A percentile compares a stretch with the other conserved stretches of the same genome.
phyloP scores from a whole-genome alignment of 345 rosid genomes.

The Pugionium dolabratum region DNA sequence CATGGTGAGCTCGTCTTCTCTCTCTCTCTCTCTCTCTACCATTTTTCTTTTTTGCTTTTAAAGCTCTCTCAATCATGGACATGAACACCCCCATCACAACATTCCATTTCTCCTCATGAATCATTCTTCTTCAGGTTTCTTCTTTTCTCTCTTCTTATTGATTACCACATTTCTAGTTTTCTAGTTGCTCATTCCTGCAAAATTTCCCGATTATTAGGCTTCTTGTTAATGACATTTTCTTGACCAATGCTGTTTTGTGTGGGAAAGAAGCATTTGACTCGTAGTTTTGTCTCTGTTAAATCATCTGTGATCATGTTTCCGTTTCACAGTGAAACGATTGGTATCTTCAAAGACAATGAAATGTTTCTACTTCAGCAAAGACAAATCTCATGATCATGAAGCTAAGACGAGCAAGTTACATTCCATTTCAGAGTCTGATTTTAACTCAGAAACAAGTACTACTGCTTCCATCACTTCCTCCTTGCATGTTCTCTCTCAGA shows the following conservation, averaged over 20 bases:
- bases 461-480: conserved; percentile 61
- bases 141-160: not conserved
- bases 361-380: conserved; percentile 61
- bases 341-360: conserved; percentile 55
- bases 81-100: conserved; percentile 27
- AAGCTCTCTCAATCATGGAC: conserved; percentile 34
- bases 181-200: not conserved
- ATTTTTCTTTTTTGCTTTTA: conserved; percentile 18
- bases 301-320: not conserved
- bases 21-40: conserved; percentile 13
- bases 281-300: not conserved
- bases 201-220: not conserved
- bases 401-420: conserved; percentile 50
- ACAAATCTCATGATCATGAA: conserved; percentile 49
- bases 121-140: conserved; percentile 35
- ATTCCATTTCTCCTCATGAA: conserved; percentile 32
- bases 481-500: conserved; percentile 63
- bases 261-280: not conserved
- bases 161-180: conserved; percentile 7
- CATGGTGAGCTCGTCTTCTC: conserved; percentile 47
- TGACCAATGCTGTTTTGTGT: not conserved
- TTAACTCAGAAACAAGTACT: conserved; percentile 72
- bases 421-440: conserved; percentile 70
- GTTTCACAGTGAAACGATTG: conserved; percentile 40
- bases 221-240: not conserved